phyloP scores from a whole-genome alignment of 495 filamentous ascomycete species.

The Neurospora hispaniola region DNA sequence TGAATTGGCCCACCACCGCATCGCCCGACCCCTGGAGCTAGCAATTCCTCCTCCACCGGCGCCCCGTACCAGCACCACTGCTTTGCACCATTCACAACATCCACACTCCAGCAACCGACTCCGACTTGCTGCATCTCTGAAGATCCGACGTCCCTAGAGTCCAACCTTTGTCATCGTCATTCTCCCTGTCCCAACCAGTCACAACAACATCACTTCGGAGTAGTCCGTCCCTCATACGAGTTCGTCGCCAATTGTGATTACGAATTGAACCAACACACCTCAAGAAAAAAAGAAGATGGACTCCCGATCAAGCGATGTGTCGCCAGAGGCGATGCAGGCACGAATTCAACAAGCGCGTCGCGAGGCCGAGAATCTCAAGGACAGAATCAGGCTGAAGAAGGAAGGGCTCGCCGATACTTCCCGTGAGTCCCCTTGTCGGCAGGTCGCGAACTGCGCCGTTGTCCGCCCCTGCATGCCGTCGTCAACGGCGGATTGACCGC shows the following conservation, averaged over 20 bases:
- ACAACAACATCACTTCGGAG: conserved; percentile 15
- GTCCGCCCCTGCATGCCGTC: neutral
- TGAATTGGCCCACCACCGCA: conserved; percentile 19
- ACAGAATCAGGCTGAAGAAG: conserved; percentile 98
- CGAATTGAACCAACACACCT: conserved; percentile 9
- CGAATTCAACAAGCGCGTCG: conserved; percentile 93
- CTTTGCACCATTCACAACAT: neutral
- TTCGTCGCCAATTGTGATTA: conserved; percentile 13
- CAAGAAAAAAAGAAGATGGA: conserved; percentile 27
- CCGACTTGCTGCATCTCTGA: conserved; percentile 1
- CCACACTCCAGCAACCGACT: neutral
- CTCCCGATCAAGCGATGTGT: conserved; percentile 44
- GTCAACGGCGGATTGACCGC: neutral
- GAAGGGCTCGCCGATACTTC: conserved; percentile 97
- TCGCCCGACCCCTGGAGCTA: conserved; percentile 24
- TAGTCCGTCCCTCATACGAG: conserved; percentile 3
- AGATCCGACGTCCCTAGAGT: conserved; percentile 19
- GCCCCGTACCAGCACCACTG: conserved; percentile 4
- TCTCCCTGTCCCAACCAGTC: conserved; percentile 16
- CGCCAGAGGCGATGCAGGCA: conserved; percentile 51
- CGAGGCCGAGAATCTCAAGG: conserved; percentile 96
- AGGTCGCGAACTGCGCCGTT: neutral
- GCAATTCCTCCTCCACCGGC: conserved; percentile 19
- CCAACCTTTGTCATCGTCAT: conserved; percentile 7
- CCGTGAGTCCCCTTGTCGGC: conserved; percentile 51